These are phyloP conservation scores for Plasmopara viticola DNA, from an alignment of 352 stramenopile species.

Conservation along the genomic window DNA sequence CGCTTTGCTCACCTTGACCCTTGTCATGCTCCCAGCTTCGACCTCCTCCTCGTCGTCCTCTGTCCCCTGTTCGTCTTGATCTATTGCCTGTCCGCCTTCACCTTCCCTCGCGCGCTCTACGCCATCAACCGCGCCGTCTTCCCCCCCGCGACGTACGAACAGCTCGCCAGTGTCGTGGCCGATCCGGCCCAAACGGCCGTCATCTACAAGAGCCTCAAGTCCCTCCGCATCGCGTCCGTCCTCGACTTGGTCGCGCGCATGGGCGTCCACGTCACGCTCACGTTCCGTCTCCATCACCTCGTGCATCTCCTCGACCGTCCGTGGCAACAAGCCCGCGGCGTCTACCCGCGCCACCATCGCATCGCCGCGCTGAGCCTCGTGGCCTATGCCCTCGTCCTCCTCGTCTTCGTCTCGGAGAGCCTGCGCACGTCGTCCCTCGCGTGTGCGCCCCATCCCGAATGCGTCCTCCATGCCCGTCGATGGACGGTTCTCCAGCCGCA, in stretches of 20 bases:
- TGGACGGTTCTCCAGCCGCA: constrained; percentile 17
- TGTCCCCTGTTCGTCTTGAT: constrained; percentile 30
- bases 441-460: constrained; percentile 24
- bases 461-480: constrained; percentile 21
- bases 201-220: constrained; percentile 27
- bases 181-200: constrained; percentile 22
- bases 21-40: constrained; percentile 17
- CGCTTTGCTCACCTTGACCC: not conserved
- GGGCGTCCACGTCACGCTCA: constrained; percentile 20
- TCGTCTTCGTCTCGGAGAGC: constrained; percentile 18
- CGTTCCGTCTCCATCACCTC: constrained; percentile 14
- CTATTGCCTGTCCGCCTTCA: constrained; percentile 30
- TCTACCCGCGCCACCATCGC: constrained; percentile 19
- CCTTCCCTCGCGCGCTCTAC: constrained; percentile 22
- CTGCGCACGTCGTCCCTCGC: constrained; percentile 12
- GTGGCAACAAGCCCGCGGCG: not conserved
- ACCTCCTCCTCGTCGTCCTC: constrained; percentile 25
- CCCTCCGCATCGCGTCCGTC: constrained; percentile 21
- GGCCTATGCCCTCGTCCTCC: constrained; percentile 7
- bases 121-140: constrained; percentile 33
- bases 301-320: constrained; percentile 8
- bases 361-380: constrained; percentile 4
- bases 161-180: constrained; percentile 17
- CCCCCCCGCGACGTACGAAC: constrained; percentile 24
- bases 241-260: constrained; percentile 25